Percentiles rank a stretch among this genome's conserved stretches.
Conservation (phyloP, 2,329 filamentous ascomycete genomes). For the Epichloe uncinata region DNA sequence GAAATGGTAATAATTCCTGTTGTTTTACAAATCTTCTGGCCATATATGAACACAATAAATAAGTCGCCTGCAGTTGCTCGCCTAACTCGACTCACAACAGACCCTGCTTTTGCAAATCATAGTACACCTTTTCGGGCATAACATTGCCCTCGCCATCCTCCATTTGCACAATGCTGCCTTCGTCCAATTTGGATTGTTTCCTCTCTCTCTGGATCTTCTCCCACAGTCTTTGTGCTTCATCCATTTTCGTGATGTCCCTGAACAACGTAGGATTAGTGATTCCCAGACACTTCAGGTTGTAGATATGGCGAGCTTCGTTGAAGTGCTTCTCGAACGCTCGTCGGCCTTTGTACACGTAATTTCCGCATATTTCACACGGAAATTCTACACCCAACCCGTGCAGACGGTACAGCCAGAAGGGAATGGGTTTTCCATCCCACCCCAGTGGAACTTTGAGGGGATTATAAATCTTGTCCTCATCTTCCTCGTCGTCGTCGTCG, state of each 20-base stretch:
- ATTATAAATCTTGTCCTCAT: slow-evolving; percentile 88
- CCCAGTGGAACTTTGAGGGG: slow-evolving; percentile 88
- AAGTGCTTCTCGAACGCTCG: slow-evolving; percentile 98
- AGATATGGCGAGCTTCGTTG: slow-evolving; percentile 83
- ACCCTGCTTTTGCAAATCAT: slow-evolving; percentile 87
- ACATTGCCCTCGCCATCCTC: slow-evolving; percentile 95
- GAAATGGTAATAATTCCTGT: too few relatives aligned
- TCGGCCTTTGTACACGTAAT: slow-evolving; percentile 97
- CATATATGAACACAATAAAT: background rate
- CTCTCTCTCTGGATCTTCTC: slow-evolving; percentile 83
- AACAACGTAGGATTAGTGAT: slow-evolving; percentile 87
- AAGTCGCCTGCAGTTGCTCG: background rate
- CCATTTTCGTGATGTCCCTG: slow-evolving; percentile 84
- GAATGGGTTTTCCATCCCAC: slow-evolving; percentile 98
- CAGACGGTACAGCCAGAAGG: slow-evolving; percentile 96
- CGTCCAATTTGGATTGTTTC: slow-evolving; percentile 60
- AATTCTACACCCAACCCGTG: slow-evolving; percentile 94
- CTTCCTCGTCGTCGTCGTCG: slow-evolving; percentile 59
- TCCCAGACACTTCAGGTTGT: slow-evolving; percentile 84
- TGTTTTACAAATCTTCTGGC: background rate
- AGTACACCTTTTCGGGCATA: slow-evolving; percentile 98
- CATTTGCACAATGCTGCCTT: slow-evolving; percentile 90
- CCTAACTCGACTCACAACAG: slow-evolving; percentile 42
- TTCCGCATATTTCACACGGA: slow-evolving; percentile 90
- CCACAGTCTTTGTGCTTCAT: slow-evolving; percentile 80